phyloP scores from a whole-genome alignment of 129 eudicot genomes.

The Rutidosis leptorrhynchoides region DNA sequence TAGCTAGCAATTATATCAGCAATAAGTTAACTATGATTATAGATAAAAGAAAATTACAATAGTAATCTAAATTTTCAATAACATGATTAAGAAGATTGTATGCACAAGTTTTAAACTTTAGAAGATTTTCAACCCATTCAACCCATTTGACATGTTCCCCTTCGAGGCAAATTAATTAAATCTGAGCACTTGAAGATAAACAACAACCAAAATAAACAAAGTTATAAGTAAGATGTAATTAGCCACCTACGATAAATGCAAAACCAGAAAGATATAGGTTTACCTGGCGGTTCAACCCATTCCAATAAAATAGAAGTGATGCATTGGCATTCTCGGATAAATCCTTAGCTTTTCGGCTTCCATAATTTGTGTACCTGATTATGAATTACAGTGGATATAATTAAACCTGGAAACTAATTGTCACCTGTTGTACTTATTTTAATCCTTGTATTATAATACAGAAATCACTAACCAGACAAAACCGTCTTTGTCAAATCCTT shows the following conservation, averaged over 20 bases:
- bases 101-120: not conserved
- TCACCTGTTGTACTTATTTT: not conserved
- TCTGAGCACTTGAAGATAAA: constrained; percentile 6
- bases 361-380: constrained; percentile 88
- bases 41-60: too few relatives aligned
- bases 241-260: not conserved
- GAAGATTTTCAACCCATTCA: not conserved
- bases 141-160: not conserved
- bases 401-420: constrained; percentile 4
- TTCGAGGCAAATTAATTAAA: not conserved
- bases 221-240: not conserved
- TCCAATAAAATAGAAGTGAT: constrained; percentile 85
- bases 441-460: constrained; percentile 19
- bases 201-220: not conserved
- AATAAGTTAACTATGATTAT: not conserved
- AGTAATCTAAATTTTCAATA: not conserved
- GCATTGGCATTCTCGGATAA: constrained; percentile 79
- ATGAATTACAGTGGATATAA: not conserved
- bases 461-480: constrained; percentile 80
- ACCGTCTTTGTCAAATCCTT: constrained; percentile 86
- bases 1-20: not conserved
- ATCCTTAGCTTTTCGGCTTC: constrained; percentile 79
- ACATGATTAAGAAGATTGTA: constrained; percentile 1
- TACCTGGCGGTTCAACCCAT: constrained; percentile 86
- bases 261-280: constrained; percentile 4